A percentile compares a stretch with the other conserved stretches of the same genome.
Conservation (phyloP, 345 rosid species). For the Anacardium occidentale region DNA sequence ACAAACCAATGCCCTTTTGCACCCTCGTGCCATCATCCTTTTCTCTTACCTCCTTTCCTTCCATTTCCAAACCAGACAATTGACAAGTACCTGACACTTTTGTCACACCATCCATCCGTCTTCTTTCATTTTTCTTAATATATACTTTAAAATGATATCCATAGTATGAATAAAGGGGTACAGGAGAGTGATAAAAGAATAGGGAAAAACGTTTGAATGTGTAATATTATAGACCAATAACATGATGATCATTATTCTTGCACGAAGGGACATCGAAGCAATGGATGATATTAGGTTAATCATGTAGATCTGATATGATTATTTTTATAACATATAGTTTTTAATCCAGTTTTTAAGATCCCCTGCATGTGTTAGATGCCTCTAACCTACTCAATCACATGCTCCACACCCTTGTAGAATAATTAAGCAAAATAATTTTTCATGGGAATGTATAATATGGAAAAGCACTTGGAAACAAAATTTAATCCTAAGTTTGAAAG, state of each 20-base stretch:
- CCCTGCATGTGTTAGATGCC: conserved; percentile 37
- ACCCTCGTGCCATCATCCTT: conserved; percentile 46
- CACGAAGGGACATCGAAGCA: conserved; percentile 21
- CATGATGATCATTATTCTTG: conserved; percentile 41
- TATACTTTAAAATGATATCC: not conserved
- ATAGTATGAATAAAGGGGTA: not conserved
- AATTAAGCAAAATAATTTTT: not conserved
- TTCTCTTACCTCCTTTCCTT: conserved; percentile 22
- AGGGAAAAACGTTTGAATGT: no score
- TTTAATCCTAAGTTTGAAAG: no score
- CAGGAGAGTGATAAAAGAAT: no score
- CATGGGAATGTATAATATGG: no score
- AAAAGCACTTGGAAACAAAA: no score
- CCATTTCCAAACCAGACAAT: conserved; percentile 27
- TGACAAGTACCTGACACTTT: conserved; percentile 38
- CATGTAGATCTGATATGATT: conserved; percentile 34
- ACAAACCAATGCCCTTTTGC: conserved; percentile 29
- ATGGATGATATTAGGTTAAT: conserved; percentile 28
- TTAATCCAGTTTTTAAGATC: conserved; percentile 12
- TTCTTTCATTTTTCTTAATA: not conserved
- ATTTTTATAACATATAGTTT: conserved; percentile 9
- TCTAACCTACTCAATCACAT: conserved; percentile 40
- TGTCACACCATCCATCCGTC: conserved; percentile 12
- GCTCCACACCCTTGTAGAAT: conserved; percentile 13
- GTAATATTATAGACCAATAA: conserved; percentile 22